These are phyloP conservation scores for Colletotrichum plurivorum DNA, from an alignment of 2,329 filamentous ascomycete species.

Conservation along the genomic window DNA sequence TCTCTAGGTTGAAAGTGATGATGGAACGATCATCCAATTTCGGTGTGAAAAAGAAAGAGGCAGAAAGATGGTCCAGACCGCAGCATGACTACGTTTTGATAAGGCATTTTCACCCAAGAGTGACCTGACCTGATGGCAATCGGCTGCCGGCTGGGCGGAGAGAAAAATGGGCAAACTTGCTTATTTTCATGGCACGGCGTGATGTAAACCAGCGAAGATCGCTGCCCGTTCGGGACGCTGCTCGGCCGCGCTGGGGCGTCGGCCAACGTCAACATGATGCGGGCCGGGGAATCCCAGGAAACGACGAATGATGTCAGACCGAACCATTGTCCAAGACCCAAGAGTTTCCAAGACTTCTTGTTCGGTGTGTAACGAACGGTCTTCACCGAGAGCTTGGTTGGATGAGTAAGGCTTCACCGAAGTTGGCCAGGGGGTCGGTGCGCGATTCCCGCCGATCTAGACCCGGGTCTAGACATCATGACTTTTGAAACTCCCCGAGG, in stretches of 20 bases:
- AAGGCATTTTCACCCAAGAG: neutral
- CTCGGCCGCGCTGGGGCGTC: slow-evolving; percentile 26
- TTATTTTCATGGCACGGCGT: slow-evolving; percentile 11
- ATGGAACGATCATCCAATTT: slow-evolving; percentile 11
- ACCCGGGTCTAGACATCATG: slow-evolving; percentile 9
- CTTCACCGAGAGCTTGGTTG: neutral
- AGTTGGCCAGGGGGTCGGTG: slow-evolving; percentile 2
- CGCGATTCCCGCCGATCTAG: neutral
- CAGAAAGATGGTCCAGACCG: neutral
- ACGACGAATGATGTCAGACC: slow-evolving; percentile 37
- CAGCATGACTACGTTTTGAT: slow-evolving; percentile 13
- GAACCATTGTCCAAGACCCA: neutral
- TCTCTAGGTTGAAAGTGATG: slow-evolving; percentile 1
- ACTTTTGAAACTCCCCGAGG: neutral
- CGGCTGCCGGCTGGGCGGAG: slow-evolving; percentile 25
- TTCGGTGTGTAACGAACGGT: slow-evolving; percentile 11
- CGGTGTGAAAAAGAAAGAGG: slow-evolving; percentile 9
- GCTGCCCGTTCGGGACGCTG: slow-evolving; percentile 4
- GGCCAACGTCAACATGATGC: slow-evolving; percentile 39
- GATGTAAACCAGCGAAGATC: slow-evolving; percentile 35
- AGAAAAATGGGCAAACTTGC: slow-evolving; percentile 20
- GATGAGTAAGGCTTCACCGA: neutral
- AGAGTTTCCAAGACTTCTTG: neutral
- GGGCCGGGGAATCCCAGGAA: slow-evolving; percentile 19
- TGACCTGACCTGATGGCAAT: slow-evolving; percentile 11